Evolutionary conservation across 768 basidiomycete species (phyloP).

Genomic region (Macrolepiota albuminosa): DNA sequence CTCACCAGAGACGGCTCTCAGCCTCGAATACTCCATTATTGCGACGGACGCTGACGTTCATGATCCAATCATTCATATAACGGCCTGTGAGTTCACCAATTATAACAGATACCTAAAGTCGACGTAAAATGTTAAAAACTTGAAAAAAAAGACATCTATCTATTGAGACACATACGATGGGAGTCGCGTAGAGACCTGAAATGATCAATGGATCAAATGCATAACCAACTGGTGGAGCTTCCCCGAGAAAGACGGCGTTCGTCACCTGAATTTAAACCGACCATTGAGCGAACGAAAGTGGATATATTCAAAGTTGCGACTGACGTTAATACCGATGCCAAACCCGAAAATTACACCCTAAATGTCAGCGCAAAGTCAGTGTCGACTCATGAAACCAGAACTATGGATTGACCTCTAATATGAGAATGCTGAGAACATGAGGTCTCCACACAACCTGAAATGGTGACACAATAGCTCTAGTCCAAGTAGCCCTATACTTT

Average conservation of each 20-base stretch:
- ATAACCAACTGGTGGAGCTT: slow-evolving; percentile 49
- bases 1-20: slow-evolving; percentile 56
- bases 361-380: background rate
- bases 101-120: slow-evolving; percentile 40
- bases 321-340: slow-evolving; percentile 56
- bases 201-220: slow-evolving; percentile 46
- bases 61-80: slow-evolving; percentile 50
- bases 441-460: slow-evolving; percentile 60
- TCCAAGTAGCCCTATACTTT: slow-evolving; percentile 51
- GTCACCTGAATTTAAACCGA: slow-evolving; percentile 43
- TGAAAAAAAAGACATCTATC: background rate
- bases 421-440: slow-evolving; percentile 44
- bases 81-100: slow-evolving; percentile 50
- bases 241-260: slow-evolving; percentile 59
- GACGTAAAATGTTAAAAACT: background rate
- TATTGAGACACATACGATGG: slow-evolving; percentile 33
- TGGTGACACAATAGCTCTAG: slow-evolving; percentile 35
- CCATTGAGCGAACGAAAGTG: background rate
- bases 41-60: slow-evolving; percentile 37
- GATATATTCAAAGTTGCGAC: slow-evolving; percentile 6
- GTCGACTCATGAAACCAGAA: background rate
- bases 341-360: slow-evolving; percentile 60
- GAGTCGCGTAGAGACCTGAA: slow-evolving; percentile 51
- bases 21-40: slow-evolving; percentile 59
- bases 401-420: slow-evolving; percentile 45